Evolutionary conservation across 2,329 filamentous ascomycete species (phyloP).

Genomic region (Rhynchosporium agropyri): DNA sequence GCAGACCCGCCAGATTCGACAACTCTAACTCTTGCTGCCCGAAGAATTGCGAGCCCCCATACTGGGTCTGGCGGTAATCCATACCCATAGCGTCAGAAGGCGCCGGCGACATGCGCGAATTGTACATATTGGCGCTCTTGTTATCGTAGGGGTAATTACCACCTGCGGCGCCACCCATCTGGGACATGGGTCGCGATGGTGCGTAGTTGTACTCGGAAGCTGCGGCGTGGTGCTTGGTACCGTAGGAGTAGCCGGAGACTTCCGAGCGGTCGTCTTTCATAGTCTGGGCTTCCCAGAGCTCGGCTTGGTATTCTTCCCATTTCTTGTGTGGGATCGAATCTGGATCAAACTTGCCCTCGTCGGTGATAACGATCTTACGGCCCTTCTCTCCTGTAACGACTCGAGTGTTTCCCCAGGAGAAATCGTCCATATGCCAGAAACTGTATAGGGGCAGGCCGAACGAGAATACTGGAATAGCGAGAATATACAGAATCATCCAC

Average conservation of each 20-base stretch:
- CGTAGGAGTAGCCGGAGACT: constrained; percentile 91
- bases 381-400: constrained; percentile 93
- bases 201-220: constrained; percentile 71
- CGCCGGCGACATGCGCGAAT: constrained; percentile 78
- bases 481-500: constrained; percentile 96
- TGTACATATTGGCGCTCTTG: constrained; percentile 43
- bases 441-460: constrained; percentile 89
- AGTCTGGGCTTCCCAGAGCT: constrained; percentile 89
- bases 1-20: constrained; percentile 71
- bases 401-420: constrained; percentile 99
- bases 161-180: constrained; percentile 32
- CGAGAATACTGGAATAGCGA: constrained; percentile 89
- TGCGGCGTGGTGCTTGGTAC: constrained; percentile 70
- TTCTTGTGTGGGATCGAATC: constrained; percentile 92
- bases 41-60: constrained; percentile 53
- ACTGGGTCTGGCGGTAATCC: constrained; percentile 48
- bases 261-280: constrained; percentile 81
- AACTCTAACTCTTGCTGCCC: constrained; percentile 70
- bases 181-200: constrained; percentile 53
- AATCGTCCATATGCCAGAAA: constrained; percentile 99
- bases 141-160: constrained; percentile 37
- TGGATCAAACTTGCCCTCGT: constrained; percentile 98
- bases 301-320: constrained; percentile 98
- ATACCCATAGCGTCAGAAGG: constrained; percentile 63
- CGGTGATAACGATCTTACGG: constrained; percentile 87